A percentile compares a stretch with the other conserved stretches of the same genome.
Conservation (phyloP, 2,329 filamentous ascomycete species). For the Fusarium sp. region DNA sequence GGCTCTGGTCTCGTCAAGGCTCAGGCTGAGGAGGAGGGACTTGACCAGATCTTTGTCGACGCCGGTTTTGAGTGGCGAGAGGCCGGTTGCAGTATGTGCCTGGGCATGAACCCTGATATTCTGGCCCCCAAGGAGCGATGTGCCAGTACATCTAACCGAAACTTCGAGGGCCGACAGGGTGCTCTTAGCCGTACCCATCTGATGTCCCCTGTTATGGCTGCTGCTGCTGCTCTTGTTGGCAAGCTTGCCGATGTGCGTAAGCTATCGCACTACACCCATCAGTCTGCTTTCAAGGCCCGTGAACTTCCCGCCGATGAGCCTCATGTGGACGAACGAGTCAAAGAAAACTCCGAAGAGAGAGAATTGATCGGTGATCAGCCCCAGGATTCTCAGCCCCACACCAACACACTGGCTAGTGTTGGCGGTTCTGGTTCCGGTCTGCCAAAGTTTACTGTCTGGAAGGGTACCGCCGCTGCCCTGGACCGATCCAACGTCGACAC, state of each 20-base stretch:
- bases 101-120: slow-evolving; percentile 99
- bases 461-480: slow-evolving; percentile 88
- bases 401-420: slow-evolving; percentile 68
- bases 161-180: slow-evolving; percentile 97
- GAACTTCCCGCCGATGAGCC: slow-evolving; percentile 58
- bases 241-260: slow-evolving; percentile 94
- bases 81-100: slow-evolving; percentile 98
- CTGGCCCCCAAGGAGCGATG: slow-evolving; percentile 92
- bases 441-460: slow-evolving; percentile 85
- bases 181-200: slow-evolving; percentile 91
- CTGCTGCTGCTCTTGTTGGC: slow-evolving; percentile 88
- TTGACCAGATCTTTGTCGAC: slow-evolving; percentile 91
- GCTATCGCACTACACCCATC: slow-evolving; percentile 72
- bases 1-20: slow-evolving; percentile 95
- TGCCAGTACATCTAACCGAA: slow-evolving; percentile 95
- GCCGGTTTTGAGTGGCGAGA: slow-evolving; percentile 98
- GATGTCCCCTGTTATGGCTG: slow-evolving; percentile 98
- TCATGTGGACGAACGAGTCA: slow-evolving; percentile 66
- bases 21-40: slow-evolving; percentile 89
- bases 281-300: slow-evolving; percentile 71
- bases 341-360: slow-evolving; percentile 64
- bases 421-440: slow-evolving; percentile 72
- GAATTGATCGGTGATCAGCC: slow-evolving; percentile 70
- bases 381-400: slow-evolving; percentile 73
- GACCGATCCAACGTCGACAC: slow-evolving; percentile 94